phyloP scores from a whole-genome alignment of 2,329 filamentous ascomycete genomes.

The Alternaria triticina region DNA sequence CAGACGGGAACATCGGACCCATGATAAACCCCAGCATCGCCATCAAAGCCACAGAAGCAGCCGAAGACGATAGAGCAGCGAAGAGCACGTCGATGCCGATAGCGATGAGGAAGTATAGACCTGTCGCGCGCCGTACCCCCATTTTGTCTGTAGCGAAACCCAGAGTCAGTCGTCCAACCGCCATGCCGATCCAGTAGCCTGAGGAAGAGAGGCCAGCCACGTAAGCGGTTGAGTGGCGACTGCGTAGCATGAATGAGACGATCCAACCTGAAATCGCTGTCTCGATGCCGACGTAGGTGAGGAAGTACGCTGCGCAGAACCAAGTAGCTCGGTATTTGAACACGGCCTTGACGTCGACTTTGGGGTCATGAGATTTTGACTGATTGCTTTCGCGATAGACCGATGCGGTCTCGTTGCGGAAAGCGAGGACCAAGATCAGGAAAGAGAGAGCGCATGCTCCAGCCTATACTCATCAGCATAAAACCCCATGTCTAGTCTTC shows the following conservation, averaged over 20 bases:
- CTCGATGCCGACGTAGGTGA: constrained; percentile 55
- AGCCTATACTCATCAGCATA: constrained; percentile 2
- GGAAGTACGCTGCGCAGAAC: constrained; percentile 53
- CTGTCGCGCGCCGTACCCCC: constrained; percentile 33
- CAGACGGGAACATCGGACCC: constrained; percentile 54
- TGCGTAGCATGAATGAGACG: constrained; percentile 54
- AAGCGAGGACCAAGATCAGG: constrained; percentile 42
- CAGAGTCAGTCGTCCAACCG: constrained; percentile 44
- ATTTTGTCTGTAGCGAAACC: constrained; percentile 38
- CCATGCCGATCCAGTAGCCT: constrained; percentile 56
- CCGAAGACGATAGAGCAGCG: constrained; percentile 18
- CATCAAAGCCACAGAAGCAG: constrained; percentile 41
- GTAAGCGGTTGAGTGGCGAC: constrained; percentile 46
- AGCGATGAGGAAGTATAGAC: constrained; percentile 31
- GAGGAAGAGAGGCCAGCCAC: constrained; percentile 52
- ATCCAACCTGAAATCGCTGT: constrained; percentile 56
- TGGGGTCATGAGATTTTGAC: constrained; percentile 3
- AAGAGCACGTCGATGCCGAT: constrained; percentile 30
- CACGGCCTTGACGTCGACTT: constrained; percentile 23
- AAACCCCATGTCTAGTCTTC: not conserved
- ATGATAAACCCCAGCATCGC: constrained; percentile 48
- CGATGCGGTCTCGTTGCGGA: constrained; percentile 45
- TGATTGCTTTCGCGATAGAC: constrained; percentile 40
- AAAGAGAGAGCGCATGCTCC: constrained; percentile 22
- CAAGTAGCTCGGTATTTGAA: constrained; percentile 48